Evolutionary conservation across 495 filamentous ascomycete genomes (phyloP), one percentile per base, ranked within the genome.

Genomic region (Astrothelium macrocarpum): DNA sequence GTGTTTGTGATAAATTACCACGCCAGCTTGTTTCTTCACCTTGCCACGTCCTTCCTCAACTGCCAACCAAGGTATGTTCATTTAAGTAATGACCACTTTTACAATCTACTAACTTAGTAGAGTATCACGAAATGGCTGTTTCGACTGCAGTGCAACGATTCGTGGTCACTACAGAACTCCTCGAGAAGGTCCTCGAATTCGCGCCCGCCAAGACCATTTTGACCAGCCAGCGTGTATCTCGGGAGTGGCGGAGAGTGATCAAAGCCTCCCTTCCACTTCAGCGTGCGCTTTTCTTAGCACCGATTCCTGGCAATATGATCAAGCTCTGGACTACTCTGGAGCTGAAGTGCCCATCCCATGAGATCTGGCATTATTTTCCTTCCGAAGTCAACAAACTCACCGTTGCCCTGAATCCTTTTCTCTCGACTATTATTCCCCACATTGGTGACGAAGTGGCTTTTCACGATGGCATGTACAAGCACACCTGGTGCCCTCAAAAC

Each of bases 151-250:
- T n/a, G 0, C 45, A 49, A n/a, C 45, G n/a, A 29, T 59, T 59
- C 28, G 28, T 66, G 18, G 1, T 14, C 59, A 62, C 49, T 10
- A 23, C 14, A 20, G 64, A 65, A 59, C 43, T 65, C n/a, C 39
- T 65, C 18, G 64, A 65, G 32, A 32, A 49, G 18, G 45, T 65
- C 29, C 59, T 65, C 39, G 25, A 20, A 10, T n/a, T 11, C 1
- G 9, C 60, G 59, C 64, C 59, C 18, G 31, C 46, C 34, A 49
- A 56, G 43, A 59, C 60, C 16, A 4, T 65, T 29, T 45, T 65
- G 59, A 42, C 62, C 12, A 59, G 58, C 18, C 64, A 65, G 29
- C 64, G 59, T 36, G 59, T 65, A 14, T 59, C 59, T 0, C 32
- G 9, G 14, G 5, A 2, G n/a, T 65, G 59, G 59, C 43, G 29